Evolutionary conservation across 257 asterid species (phyloP).

Genomic region (Plantago ovata): DNA sequence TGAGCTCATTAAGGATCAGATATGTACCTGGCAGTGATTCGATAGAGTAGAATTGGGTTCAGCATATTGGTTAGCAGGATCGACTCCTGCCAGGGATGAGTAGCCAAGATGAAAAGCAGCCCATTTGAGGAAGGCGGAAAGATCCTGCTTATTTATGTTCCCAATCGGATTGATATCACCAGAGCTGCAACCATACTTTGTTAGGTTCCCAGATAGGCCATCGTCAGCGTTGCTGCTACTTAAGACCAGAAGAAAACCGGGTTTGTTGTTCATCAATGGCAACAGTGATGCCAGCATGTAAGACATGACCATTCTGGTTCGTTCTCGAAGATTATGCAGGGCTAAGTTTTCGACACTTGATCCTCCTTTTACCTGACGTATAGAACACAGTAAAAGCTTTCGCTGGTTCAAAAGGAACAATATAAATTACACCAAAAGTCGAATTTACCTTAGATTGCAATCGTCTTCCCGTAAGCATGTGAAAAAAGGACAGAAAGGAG

Average conservation of each 20-base stretch:
- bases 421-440: not conserved
- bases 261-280: conserved; percentile 95
- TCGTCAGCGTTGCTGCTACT: conserved; percentile 98
- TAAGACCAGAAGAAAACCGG: conserved; percentile 88
- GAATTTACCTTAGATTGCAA: conserved; percentile 72
- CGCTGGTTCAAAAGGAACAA: not conserved
- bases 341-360: conserved; percentile 82
- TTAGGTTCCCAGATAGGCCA: conserved; percentile 86
- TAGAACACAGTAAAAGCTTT: conserved; percentile 21
- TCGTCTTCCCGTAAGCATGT: conserved; percentile 76
- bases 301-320: conserved; percentile 85
- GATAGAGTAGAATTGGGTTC: conserved; percentile 85
- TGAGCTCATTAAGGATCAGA: no score
- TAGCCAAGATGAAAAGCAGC: conserved; percentile 85
- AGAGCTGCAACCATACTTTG: conserved; percentile 97
- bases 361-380: conserved; percentile 81
- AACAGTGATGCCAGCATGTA: conserved; percentile 94
- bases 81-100: conserved; percentile 80
- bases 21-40: conserved; percentile 73
- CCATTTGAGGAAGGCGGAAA: conserved; percentile 76
- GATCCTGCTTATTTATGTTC: conserved; percentile 89
- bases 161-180: conserved; percentile 99
- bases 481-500: conserved; percentile 71
- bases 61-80: conserved; percentile 97
- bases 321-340: conserved; percentile 88